Base-by-base conservation (phyloP, 2,329 filamentous ascomycete species). In the Xylaria sp. region DNA sequence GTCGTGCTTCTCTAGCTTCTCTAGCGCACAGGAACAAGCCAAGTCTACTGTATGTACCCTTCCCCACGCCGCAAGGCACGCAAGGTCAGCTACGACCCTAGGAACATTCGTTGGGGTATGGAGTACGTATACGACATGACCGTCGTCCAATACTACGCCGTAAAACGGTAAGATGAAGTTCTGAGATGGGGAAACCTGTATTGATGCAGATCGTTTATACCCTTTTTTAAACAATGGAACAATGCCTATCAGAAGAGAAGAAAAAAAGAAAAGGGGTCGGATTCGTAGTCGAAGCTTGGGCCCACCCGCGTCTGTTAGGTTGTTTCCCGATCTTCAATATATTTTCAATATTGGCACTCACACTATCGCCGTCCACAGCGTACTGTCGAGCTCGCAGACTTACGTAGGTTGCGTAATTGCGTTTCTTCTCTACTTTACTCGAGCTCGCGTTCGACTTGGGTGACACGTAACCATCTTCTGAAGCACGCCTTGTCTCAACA, bases 271-370 rank as follows among this genome's bases (percentile, higher is more conserved):
- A 20, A 32, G 65, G 61, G 53, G 48, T 45, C 23, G 30, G 36
- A 41, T 59, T 65, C 34, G 34, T 50, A 36, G 61, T 61, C 43
- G 25, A 61, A 61, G 43, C 36, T 32, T 32, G 23, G 50, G 30
- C 30, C 61, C 41, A 58, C 60, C 46, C 56, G 52, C 60, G 64
- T 50, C 10, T 20, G 32, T 25, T 30, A 23, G 30, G 23, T 25
- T 18, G 15, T 28, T 60, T 43, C 20, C 56, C 36, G n/a, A 52
- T 46, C 20, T 13, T 68, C 61, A 56, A 58, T 64, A 53, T 53
- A 64, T 58, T 52, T 18, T 61, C 66, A 61, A 68, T 68, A 65
- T 46, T 65, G 61, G 48, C 43, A 64, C 60, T 64, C 60, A 63
- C 60, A 64, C 46, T 60, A 20, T 23, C 34, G 13, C 15, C 36